phyloP scores from a whole-genome alignment of 2,329 filamentous ascomycete species.

The Acrocalymma vagum region DNA sequence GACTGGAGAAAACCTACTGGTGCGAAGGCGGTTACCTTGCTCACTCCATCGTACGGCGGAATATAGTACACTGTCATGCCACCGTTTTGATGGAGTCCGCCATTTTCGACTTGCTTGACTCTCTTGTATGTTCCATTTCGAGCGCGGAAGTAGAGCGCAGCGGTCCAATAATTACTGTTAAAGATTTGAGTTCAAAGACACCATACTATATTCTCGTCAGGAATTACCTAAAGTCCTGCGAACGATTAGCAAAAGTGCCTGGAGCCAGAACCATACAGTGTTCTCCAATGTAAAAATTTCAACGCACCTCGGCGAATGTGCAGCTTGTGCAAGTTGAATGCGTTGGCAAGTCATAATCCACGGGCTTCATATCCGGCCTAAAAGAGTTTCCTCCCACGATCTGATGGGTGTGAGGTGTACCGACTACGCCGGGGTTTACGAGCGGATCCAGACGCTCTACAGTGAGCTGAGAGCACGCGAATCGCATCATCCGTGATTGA shows the following conservation, averaged over 20 bases:
- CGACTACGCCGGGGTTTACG: slow-evolving; percentile 34
- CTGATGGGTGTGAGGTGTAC: slow-evolving; percentile 39
- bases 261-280: slow-evolving; percentile 1
- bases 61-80: slow-evolving; percentile 44
- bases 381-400: slow-evolving; percentile 40
- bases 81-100: slow-evolving; percentile 31
- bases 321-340: slow-evolving; percentile 38
- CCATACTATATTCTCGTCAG: not conserved
- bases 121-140: slow-evolving; percentile 40
- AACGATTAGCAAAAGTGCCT: not conserved
- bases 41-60: slow-evolving; percentile 38
- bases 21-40: slow-evolving; percentile 33
- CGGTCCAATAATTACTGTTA: slow-evolving; percentile 39
- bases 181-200: not conserved
- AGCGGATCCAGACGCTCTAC: slow-evolving; percentile 39
- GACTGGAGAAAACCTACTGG: slow-evolving; percentile 23
- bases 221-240: slow-evolving; percentile 16
- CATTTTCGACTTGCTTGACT: slow-evolving; percentile 35
- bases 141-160: slow-evolving; percentile 36
- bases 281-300: not conserved
- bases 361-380: slow-evolving; percentile 31
- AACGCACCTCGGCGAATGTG: slow-evolving; percentile 37
- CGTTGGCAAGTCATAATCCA: slow-evolving; percentile 29
- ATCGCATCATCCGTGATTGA: slow-evolving; percentile 25
- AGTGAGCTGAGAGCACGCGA: slow-evolving; percentile 38